Evolutionary conservation across 192 early-diverging fungal genomes (phyloP), one percentile per base, ranked within the genome.

Genomic region (Coemansia guatemalensis): DNA sequence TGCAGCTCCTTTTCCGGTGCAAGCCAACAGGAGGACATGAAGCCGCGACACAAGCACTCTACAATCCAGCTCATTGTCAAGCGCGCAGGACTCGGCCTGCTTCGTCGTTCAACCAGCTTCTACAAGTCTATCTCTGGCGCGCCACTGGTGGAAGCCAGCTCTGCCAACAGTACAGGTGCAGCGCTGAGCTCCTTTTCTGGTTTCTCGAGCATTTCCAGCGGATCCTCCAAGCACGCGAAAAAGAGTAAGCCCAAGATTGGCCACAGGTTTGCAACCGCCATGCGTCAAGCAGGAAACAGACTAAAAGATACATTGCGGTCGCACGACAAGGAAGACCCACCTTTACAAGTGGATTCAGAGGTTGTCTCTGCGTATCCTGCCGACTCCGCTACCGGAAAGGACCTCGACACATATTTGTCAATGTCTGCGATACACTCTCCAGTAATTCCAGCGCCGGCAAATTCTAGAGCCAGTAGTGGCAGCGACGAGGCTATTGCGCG

Each of bases 51-150:
- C 60, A 79, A 79, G 64, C 64, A 58, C 5, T 79, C 76, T 14
- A 35, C 53, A 17, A 58, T 80, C 41, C 67, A 74, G n/a, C 49
- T 68, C 27, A 53, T 81, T 62, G 73, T 74, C 20, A 81, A 68
- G 64, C 73, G 73, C 32, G 78, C 78, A 0, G 68, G 78, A 12
- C 64, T 62, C 23, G 65, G 73, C 14, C 62, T 81, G 30, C 57
- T 81, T 7, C 72, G 78, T 21, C 72, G 68, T 50, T 81, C 78
- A 4, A 58, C 73, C 64, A 81, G 78, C 59, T 68, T 81, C 33
- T 81, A 57, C 73, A 74, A 71, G 35, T 52, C 60, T 8, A 48
- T 71, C 41, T 66, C 72, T 9, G 67, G 71, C 17, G n/a, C 70
- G 0, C n/a, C 53, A 5, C 17, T 26, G 14, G 9, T 12, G 1